These are phyloP conservation scores for Coniochaeta sp. DNA, from an alignment of 2,329 filamentous ascomycete genomes.

Conservation along the genomic window DNA sequence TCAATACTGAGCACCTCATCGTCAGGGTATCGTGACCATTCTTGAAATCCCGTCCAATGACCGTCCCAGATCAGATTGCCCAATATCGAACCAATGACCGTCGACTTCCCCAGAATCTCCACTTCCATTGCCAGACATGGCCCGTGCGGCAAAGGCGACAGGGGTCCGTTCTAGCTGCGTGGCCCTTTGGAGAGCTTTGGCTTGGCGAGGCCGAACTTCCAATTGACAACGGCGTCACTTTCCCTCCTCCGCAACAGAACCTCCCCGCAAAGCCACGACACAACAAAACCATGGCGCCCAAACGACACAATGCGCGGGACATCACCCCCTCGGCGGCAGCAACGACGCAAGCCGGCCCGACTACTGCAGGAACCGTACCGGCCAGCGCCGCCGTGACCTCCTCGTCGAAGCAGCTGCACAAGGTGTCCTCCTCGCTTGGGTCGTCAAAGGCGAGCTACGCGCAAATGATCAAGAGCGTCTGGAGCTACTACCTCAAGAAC, in stretches of 20 bases:
- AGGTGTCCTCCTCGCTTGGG: background rate
- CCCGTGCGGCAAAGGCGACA: slow-evolving; percentile 5
- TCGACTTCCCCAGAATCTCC: background rate
- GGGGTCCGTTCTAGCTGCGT: slow-evolving; percentile 17
- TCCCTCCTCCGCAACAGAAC: background rate
- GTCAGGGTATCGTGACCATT: background rate
- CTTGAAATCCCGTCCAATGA: background rate
- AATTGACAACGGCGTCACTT: background rate
- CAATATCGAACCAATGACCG: background rate
- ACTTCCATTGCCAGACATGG: slow-evolving; percentile 1
- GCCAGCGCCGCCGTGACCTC: slow-evolving; percentile 8
- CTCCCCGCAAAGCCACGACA: background rate
- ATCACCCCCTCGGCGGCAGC: slow-evolving; percentile 2
- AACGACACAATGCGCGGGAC: slow-evolving; percentile 19
- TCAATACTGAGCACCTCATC: no score
- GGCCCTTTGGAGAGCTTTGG: slow-evolving; percentile 13
- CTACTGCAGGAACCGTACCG: slow-evolving; percentile 12
- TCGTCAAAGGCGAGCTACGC: slow-evolving; percentile 24
- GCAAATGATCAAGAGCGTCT: slow-evolving; percentile 63
- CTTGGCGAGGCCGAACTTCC: background rate
- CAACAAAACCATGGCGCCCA: slow-evolving; percentile 39
- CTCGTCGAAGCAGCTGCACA: slow-evolving; percentile 10
- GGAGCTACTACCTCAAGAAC: slow-evolving; percentile 68
- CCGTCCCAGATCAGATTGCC: background rate
- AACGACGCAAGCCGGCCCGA: slow-evolving; percentile 6